Base-by-base conservation (phyloP, 176 grass and related monocot species). In the Aechmea fasciata region DNA sequence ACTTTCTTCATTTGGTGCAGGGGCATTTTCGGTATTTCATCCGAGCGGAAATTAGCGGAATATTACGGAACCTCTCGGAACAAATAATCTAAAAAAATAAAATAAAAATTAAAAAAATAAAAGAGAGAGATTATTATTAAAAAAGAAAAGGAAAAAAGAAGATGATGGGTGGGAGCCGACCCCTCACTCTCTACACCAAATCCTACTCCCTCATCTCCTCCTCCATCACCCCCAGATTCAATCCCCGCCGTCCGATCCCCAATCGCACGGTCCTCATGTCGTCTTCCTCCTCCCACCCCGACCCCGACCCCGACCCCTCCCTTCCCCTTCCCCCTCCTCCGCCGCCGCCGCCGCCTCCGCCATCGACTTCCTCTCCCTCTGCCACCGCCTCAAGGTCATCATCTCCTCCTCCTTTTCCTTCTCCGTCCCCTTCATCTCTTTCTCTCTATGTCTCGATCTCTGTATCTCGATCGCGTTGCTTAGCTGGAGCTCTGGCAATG, bases 321-420 rank as follows among this genome's bases (percentile, higher is more conserved):
- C 77, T 1, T 20, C 84, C 18, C 47, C 79, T 2, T 51, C 62
- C 14, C 41, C 64, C 19, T 61, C 57, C 1, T 49, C 70, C 22
- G 47, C 63, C n/a, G 50, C 80, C 20, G 51, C 80, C 14, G 59
- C n/a, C 1, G 49, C 87, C 71, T 85, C 55, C 63, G 78, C 82
- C 80, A 90, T 99, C 79, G 90, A 94, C 76, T 94, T 99, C 81
- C 90, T 99, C 75, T 85, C 90, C 61, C 90, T 99, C 82, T 94
- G 90, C 82, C 79, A 90, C 72, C 95, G 95, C 75, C 95, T 94
- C 68, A 90, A 99, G 95, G 95, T 99, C 11, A 65, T 59, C 9
- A 18, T 10, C 2, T 11, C 12, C 66, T 13, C 11, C 64, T 0
- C 11, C 8, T 2, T 17, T 54, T 63, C 67, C 18, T 7, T 50